A percentile compares a stretch with the other conserved stretches of the same genome.
Evolutionary conservation across 441 rosid species (phyloP).

Genomic region (Codiaeum variegatum): DNA sequence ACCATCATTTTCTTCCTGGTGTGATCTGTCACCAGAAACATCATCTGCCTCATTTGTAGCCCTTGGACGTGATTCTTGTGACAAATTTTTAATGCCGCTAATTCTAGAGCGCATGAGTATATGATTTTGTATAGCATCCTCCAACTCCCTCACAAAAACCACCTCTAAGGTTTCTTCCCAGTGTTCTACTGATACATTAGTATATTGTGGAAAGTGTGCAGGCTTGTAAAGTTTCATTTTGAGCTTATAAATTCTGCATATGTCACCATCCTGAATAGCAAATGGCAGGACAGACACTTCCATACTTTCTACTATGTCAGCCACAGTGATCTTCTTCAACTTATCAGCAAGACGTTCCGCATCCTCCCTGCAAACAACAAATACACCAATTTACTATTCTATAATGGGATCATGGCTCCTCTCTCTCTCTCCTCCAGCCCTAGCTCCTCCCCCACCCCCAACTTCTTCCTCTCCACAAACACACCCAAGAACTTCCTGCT

Average conservation of each 20-base stretch:
- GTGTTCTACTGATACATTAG: conserved; percentile 44
- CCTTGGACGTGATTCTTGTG: conserved; percentile 35
- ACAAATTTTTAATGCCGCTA: conserved; percentile 59
- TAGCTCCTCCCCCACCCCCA: too few species aligned
- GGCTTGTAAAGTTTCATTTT: conserved; percentile 67
- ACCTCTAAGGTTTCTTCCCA: conserved; percentile 61
- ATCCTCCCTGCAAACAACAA: conserved; percentile 56
- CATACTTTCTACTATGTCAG: conserved; percentile 70
- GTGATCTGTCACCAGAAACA: conserved; percentile 33
- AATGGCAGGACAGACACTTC: conserved; percentile 62
- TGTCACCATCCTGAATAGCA: conserved; percentile 33
- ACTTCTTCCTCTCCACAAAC: too few species aligned
- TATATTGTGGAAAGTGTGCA: conserved; percentile 49
- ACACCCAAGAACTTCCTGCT: neutral
- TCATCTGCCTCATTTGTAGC: conserved; percentile 47
- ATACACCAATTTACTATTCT: conserved; percentile 1
- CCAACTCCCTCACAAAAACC: conserved; percentile 69
- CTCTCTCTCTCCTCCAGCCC: neutral
- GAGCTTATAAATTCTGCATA: conserved; percentile 77
- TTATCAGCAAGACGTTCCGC: conserved; percentile 63
- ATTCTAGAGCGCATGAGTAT: conserved; percentile 59
- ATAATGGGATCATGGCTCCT: neutral
- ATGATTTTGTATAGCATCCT: conserved; percentile 85
- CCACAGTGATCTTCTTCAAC: conserved; percentile 77
- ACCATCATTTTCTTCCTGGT: conserved; percentile 29